Conservation (phyloP, 2,329 filamentous ascomycete species). For the Talaromyces sp. region DNA sequence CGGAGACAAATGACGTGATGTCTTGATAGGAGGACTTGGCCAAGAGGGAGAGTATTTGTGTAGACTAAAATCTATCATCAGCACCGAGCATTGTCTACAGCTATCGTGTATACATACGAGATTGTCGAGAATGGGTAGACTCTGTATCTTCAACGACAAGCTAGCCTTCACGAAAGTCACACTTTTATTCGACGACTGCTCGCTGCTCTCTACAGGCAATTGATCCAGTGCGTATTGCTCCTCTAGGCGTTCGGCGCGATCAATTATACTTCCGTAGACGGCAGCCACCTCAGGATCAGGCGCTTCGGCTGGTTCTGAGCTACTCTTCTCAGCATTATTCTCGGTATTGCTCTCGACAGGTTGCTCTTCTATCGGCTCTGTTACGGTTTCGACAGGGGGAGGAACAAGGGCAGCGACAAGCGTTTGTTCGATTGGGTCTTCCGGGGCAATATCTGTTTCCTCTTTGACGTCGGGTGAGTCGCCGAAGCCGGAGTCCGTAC, state of each 20-base stretch:
- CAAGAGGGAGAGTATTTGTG: slow-evolving; percentile 57
- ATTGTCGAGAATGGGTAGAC: slow-evolving; percentile 60
- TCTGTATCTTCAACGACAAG: slow-evolving; percentile 54
- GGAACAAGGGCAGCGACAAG: slow-evolving; percentile 35
- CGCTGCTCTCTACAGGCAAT: slow-evolving; percentile 29
- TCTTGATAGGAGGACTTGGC: slow-evolving; percentile 57
- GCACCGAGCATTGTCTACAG: not conserved
- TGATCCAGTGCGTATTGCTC: slow-evolving; percentile 37
- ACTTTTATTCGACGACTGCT: slow-evolving; percentile 31
- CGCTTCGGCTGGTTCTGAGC: slow-evolving; percentile 20
- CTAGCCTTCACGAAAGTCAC: slow-evolving; percentile 43
- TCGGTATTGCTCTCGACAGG: slow-evolving; percentile 21
- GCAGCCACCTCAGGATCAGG: slow-evolving; percentile 36
- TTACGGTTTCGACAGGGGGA: slow-evolving; percentile 17
- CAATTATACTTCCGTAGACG: slow-evolving; percentile 44
- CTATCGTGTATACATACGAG: slow-evolving; percentile 44
- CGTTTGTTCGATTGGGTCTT: slow-evolving; percentile 37
- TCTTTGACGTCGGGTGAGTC: slow-evolving; percentile 24
- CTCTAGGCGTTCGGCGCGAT: slow-evolving; percentile 43
- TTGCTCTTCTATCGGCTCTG: not conserved
- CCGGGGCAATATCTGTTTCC: slow-evolving; percentile 26
- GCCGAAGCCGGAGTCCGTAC: slow-evolving; percentile 32
- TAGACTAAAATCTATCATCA: slow-evolving; percentile 43
- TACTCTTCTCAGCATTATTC: slow-evolving; percentile 24
- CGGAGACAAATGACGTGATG: slow-evolving; percentile 56